A percentile compares a stretch with the other conserved stretches of the same genome.
Conservation (phyloP, 2,329 filamentous ascomycete species). For the Fusarium virguliforme region DNA sequence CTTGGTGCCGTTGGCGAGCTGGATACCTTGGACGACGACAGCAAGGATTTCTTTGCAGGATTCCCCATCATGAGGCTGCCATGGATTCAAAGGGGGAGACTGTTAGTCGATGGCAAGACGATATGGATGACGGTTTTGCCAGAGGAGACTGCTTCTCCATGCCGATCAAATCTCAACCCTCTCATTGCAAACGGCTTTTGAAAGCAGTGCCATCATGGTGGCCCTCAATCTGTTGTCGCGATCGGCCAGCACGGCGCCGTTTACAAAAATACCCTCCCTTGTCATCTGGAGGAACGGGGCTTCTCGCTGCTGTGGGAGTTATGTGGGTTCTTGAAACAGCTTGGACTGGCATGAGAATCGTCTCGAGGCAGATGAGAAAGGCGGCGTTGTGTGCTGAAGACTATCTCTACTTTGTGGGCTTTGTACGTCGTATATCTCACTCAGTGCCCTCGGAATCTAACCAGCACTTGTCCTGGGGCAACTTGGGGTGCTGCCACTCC, state of each 20-base stretch:
- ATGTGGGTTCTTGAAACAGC: background rate
- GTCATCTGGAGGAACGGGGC: background rate
- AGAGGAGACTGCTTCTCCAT: background rate
- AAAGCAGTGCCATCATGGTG: background rate
- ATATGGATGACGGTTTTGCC: background rate
- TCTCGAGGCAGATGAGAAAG: conserved; percentile 4
- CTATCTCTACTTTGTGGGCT: conserved; percentile 3
- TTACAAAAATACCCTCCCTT: background rate
- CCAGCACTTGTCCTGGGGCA: background rate
- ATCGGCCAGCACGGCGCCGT: background rate
- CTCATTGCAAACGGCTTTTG: background rate
- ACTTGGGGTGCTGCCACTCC: conserved; percentile 6
- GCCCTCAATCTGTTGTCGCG: background rate
- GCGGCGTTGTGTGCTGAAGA: background rate
- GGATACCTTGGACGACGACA: conserved; percentile 10
- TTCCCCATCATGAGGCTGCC: too few species aligned
- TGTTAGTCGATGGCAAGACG: background rate
- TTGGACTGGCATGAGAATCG: conserved; percentile 1
- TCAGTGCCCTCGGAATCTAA: background rate
- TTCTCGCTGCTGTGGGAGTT: background rate
- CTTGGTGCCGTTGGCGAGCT: conserved; percentile 32
- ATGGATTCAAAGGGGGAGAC: background rate
- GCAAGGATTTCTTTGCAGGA: background rate
- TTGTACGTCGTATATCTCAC: background rate
- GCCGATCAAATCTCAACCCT: background rate